Evolutionary conservation across 495 filamentous ascomycete genomes (phyloP).

Genomic region (Neurospora sp.): DNA sequence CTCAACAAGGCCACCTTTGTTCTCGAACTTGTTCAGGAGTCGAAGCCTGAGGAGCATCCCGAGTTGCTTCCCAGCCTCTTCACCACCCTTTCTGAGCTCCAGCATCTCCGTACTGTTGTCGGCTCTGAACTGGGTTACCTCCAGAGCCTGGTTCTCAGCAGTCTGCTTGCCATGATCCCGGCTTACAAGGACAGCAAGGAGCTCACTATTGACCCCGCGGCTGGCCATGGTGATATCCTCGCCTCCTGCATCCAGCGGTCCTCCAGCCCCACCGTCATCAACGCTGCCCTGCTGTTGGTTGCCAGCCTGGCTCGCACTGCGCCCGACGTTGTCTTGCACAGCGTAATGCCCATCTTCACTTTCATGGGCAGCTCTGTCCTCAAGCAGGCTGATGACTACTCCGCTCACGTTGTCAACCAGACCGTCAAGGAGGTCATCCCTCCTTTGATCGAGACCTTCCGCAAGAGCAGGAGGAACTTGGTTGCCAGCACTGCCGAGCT

Average conservation of each 20-base stretch:
- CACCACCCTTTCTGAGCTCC: slow-evolving; percentile 69
- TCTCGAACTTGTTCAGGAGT: slow-evolving; percentile 76
- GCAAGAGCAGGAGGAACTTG: slow-evolving; percentile 64
- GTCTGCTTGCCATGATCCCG: slow-evolving; percentile 69
- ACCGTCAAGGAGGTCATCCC: slow-evolving; percentile 88
- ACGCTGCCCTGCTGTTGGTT: slow-evolving; percentile 79
- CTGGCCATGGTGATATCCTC: slow-evolving; percentile 74
- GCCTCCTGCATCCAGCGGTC: slow-evolving; percentile 87
- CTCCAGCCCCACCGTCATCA: slow-evolving; percentile 81
- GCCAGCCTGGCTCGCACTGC: slow-evolving; percentile 71
- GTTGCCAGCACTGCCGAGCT: slow-evolving; percentile 75
- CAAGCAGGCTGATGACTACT: slow-evolving; percentile 88
- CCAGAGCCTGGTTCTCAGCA: slow-evolving; percentile 65
- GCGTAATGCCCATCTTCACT: slow-evolving; percentile 97
- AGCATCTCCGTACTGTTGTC: slow-evolving; percentile 62
- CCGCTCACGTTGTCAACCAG: slow-evolving; percentile 80
- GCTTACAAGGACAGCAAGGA: slow-evolving; percentile 50
- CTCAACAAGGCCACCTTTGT: slow-evolving; percentile 74
- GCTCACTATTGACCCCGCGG: slow-evolving; percentile 58
- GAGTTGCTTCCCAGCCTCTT: slow-evolving; percentile 71
- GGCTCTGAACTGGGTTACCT: slow-evolving; percentile 76
- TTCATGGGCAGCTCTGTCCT: slow-evolving; percentile 89
- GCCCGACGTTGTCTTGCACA: slow-evolving; percentile 84
- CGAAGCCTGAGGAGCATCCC: slow-evolving; percentile 58
- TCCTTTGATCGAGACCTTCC: slow-evolving; percentile 75